These are phyloP conservation scores for Phytophthora pini DNA, from an alignment of 352 stramenopile species.

Conservation along the genomic window DNA sequence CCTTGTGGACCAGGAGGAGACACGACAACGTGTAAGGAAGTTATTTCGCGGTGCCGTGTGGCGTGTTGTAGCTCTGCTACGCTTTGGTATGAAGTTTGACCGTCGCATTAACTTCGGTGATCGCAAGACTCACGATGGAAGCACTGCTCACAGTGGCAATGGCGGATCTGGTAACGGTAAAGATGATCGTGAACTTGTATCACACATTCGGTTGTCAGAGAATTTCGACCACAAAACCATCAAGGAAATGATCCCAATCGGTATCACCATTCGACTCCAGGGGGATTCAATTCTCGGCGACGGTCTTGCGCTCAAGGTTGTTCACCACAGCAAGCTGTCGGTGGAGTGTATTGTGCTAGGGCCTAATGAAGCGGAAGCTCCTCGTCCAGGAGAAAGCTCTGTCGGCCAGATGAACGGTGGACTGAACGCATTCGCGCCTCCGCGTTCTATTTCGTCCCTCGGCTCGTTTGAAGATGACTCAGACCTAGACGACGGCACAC, in stretches of 20 bases:
- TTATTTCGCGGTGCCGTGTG: constrained; percentile 86
- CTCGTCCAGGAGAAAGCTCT: not conserved
- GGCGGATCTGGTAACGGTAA: constrained; percentile 20
- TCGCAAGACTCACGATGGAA: constrained; percentile 49
- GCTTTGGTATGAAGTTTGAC: constrained; percentile 91
- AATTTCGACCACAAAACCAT: constrained; percentile 92
- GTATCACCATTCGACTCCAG: constrained; percentile 82
- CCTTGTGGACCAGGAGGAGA: constrained; percentile 87
- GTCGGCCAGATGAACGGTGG: constrained; percentile 16
- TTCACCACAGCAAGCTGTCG: constrained; percentile 85
- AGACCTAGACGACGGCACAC: constrained; percentile 31
- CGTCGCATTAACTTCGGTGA: constrained; percentile 81
- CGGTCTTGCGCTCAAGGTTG: constrained; percentile 76
- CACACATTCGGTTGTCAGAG: constrained; percentile 85
- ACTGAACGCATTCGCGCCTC: constrained; percentile 29
- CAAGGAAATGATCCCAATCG: constrained; percentile 89
- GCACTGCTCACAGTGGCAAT: constrained; percentile 14
- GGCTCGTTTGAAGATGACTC: constrained; percentile 52
- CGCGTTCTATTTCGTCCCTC: constrained; percentile 45
- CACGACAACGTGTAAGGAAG: constrained; percentile 78
- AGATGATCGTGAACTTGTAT: constrained; percentile 58
- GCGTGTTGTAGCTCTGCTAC: constrained; percentile 86
- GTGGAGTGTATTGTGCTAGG: constrained; percentile 86
- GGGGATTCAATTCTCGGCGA: constrained; percentile 83
- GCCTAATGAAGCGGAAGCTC: constrained; percentile 38